Evolutionary conservation across 768 basidiomycete species (phyloP).

Genomic region (Mycena capillaripes): DNA sequence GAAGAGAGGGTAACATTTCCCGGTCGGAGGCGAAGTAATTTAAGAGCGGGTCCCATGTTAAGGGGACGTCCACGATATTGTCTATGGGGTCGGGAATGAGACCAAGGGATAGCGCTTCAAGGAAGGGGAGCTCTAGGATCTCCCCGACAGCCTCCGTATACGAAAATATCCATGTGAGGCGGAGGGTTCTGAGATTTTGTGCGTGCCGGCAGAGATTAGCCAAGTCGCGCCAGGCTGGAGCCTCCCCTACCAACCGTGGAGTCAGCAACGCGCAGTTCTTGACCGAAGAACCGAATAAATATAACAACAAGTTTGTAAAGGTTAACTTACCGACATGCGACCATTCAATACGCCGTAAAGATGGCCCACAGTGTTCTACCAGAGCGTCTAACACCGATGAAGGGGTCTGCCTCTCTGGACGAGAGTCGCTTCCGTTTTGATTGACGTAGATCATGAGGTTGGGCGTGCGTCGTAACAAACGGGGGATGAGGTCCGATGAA

Average conservation of each 20-base stretch:
- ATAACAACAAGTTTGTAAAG: no score
- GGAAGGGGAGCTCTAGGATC: constrained; percentile 49
- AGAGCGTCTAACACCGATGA: constrained; percentile 51
- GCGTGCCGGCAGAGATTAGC: constrained; percentile 50
- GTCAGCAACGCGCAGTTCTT: no score
- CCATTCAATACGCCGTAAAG: constrained; percentile 62
- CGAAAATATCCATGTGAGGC: constrained; percentile 56
- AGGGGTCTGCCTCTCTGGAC: constrained; percentile 43
- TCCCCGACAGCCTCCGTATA: constrained; percentile 39
- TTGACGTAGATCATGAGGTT: constrained; percentile 61
- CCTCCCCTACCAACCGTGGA: constrained; percentile 54
- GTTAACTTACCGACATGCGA: no score
- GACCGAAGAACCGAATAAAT: no score
- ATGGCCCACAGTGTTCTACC: constrained; percentile 45
- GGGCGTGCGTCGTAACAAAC: constrained; percentile 57
- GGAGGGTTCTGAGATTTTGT: constrained; percentile 54
- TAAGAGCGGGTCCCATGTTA: constrained; percentile 57
- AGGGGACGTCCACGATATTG: constrained; percentile 31
- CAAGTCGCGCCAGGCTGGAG: constrained; percentile 57
- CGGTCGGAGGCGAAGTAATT: constrained; percentile 49
- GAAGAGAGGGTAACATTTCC: constrained; percentile 54
- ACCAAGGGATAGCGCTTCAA: constrained; percentile 59
- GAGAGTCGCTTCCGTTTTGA: constrained; percentile 46
- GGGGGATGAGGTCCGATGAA: constrained; percentile 43
- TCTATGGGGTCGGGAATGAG: constrained; percentile 46